Evolutionary conservation across 139 green algal species (phyloP).

Genomic region (Chlamydomonas applanata): DNA sequence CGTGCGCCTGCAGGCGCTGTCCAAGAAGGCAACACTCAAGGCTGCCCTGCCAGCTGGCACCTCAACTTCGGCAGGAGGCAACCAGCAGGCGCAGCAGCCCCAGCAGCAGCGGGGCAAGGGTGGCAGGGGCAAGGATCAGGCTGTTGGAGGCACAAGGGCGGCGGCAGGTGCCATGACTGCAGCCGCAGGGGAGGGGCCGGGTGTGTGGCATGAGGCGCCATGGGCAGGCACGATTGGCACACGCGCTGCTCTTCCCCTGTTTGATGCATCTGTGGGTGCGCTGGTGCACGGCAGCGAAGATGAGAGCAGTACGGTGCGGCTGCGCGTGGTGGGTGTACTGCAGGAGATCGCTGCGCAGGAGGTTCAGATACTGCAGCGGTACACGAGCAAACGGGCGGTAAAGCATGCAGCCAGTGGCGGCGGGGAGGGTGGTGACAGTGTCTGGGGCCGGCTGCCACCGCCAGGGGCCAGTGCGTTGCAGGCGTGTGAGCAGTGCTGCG

Average conservation of each 20-base stretch:
- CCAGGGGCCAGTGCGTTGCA: too few species aligned
- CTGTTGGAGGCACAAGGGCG: not conserved
- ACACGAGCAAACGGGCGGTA: too few species aligned
- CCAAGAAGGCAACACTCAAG: slow-evolving; percentile 1
- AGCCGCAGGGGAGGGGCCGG: not conserved
- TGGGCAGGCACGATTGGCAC: not conserved
- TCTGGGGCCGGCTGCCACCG: too few species aligned
- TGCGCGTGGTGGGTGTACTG: not conserved
- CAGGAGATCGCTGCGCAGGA: too few species aligned
- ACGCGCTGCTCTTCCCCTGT: not conserved
- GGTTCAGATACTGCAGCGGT: too few species aligned
- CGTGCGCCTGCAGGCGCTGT: not conserved
- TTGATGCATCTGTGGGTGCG: slow-evolving; percentile 2
- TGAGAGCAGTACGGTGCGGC: not conserved
- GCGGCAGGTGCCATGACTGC: too few species aligned
- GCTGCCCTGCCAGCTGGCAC: not conserved
- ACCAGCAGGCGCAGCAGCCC: too few species aligned
- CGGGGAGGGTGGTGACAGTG: too few species aligned
- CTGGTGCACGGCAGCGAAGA: slow-evolving; percentile 7
- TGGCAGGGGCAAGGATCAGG: not conserved
- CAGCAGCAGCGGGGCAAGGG: too few species aligned
- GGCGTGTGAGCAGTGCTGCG: too few species aligned
- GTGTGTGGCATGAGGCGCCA: not conserved
- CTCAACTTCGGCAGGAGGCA: too few species aligned
- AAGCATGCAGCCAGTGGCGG: too few species aligned